Conservation (phyloP, 2,329 filamentous ascomycete species). For the Fusarium succisae region DNA sequence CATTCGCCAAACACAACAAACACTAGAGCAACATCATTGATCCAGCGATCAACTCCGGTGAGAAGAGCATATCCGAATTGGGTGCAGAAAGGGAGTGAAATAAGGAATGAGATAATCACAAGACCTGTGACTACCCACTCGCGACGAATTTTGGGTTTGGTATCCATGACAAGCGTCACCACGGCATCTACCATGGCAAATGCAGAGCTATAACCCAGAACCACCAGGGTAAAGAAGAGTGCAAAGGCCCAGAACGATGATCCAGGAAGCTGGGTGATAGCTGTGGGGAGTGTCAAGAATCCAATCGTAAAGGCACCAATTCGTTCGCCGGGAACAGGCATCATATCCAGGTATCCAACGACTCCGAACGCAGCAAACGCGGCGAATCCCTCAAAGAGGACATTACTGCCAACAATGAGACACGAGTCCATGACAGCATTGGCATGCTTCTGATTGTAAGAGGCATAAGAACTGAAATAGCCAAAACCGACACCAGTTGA, state of each 20-base stretch:
- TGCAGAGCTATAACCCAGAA: conserved; percentile 66
- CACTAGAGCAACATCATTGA: conserved; percentile 63
- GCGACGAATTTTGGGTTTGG: conserved; percentile 50
- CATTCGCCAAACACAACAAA: conserved; percentile 65
- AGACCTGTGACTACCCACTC: conserved; percentile 59
- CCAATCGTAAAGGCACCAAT: conserved; percentile 66
- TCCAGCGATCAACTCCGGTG: conserved; percentile 64
- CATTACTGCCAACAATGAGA: conserved; percentile 64
- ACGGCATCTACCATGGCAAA: conserved; percentile 68
- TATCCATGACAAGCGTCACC: conserved; percentile 63
- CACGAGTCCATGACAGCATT: conserved; percentile 69
- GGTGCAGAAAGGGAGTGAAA: conserved; percentile 66
- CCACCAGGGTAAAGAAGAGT: conserved; percentile 66
- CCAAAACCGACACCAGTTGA: conserved; percentile 67
- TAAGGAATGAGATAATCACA: conserved; percentile 60
- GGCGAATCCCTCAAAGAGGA: conserved; percentile 64
- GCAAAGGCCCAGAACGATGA: conserved; percentile 68
- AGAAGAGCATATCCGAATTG: conserved; percentile 66
- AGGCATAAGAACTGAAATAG: conserved; percentile 67
- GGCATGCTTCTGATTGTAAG: conserved; percentile 65
- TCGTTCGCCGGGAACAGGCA: conserved; percentile 49
- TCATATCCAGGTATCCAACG: conserved; percentile 56
- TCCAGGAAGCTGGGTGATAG: conserved; percentile 65
- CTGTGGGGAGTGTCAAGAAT: conserved; percentile 66
- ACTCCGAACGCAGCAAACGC: conserved; percentile 63